Evolutionary conservation across 106 monocot genomes (phyloP), one percentile per base, ranked within the genome.

Genomic region (Phalaenopsis aphrodite): DNA sequence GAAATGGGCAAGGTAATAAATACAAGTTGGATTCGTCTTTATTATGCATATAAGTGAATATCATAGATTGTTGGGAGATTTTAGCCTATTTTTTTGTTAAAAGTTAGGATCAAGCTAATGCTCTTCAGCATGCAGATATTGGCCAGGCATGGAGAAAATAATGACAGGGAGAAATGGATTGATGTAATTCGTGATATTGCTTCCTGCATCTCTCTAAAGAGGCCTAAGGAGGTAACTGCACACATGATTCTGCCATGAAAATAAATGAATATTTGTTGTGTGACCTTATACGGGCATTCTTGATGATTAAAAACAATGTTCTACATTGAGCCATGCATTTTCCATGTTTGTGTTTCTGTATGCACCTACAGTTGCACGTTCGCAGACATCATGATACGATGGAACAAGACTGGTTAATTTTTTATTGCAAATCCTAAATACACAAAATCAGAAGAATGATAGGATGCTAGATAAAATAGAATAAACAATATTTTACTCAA

Each of bases 1-100:
- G 98, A 99, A 89, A 91, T 94, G 98, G 94, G 94, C 73, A 99
- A 99, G 98, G 96, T 81, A 37, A 65, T 46, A 73, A 36, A 71
- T 23, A 57, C 36, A 65, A 45, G 30, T 55, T 68, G 41, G 24
- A 8, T 73, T 52, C 23, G 69, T 12, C 48, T 43, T 11, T 66
- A 42, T 72, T 56, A 9, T 42, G 36, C 10, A n/a, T 74, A 36
- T 52, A 10, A 12, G 18, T 42, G 38, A 74, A 76, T 30, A 42
- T 24, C 46, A 7, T 12, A 76, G 24, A 23, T 12, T 11, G 12
- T 69, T 30, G 30, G 30, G 12, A 11, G 14, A 37, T 69, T 80
- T 71, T 4, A 47, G 42, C 23, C 64, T 30, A 46, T 36, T 75
- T 8, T 30, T 37, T 64, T 81, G 16, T 41, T 9, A 64, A 64